Percentiles rank a stretch among this genome's conserved stretches.
These are phyloP conservation scores for Pulveroboletus ravenelii DNA, from an alignment of 768 basidiomycete species.

Conservation along the genomic window DNA sequence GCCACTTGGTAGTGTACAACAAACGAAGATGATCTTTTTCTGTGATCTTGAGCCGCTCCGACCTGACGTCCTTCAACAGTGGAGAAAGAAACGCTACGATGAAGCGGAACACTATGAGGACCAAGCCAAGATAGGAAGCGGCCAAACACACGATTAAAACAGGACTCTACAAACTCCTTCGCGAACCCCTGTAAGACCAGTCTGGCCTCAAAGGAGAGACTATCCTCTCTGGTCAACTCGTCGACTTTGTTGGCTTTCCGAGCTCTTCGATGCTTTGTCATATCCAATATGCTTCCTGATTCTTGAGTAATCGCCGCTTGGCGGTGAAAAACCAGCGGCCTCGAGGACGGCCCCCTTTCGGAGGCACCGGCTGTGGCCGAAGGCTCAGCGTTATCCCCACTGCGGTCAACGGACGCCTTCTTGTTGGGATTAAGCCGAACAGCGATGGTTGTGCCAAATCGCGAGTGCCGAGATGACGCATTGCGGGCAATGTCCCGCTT, in stretches of 20 bases:
- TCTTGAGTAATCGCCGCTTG: slow-evolving; percentile 74
- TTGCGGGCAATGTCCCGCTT: slow-evolving; percentile 53
- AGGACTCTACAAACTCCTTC: slow-evolving; percentile 68
- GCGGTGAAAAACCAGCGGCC: slow-evolving; percentile 75
- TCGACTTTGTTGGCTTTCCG: slow-evolving; percentile 61
- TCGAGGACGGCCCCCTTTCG: slow-evolving; percentile 32
- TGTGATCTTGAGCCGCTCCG: slow-evolving; percentile 87
- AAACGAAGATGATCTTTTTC: slow-evolving; percentile 92
- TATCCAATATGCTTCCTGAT: slow-evolving; percentile 66
- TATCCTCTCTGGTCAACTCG: slow-evolving; percentile 64
- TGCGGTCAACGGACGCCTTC: slow-evolving; percentile 23
- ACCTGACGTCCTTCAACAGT: slow-evolving; percentile 88
- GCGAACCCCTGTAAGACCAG: slow-evolving; percentile 64
- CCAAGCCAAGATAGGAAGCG: slow-evolving; percentile 6
- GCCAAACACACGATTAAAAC: slow-evolving; percentile 77
- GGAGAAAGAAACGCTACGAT: slow-evolving; percentile 77
- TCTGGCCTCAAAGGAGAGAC: slow-evolving; percentile 61
- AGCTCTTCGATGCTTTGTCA: slow-evolving; percentile 54
- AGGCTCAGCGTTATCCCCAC: slow-evolving; percentile 23
- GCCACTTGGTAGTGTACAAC: slow-evolving; percentile 84
- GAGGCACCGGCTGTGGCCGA: slow-evolving; percentile 18
- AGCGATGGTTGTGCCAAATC: slow-evolving; percentile 93
- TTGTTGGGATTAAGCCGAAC: slow-evolving; percentile 66
- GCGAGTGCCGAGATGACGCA: slow-evolving; percentile 78
- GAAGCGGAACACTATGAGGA: slow-evolving; percentile 15